A percentile compares a stretch with the other conserved stretches of the same genome.
Evolutionary conservation across 805 yeast genomes (phyloP).

Genomic region (Nakazawaea populi): DNA sequence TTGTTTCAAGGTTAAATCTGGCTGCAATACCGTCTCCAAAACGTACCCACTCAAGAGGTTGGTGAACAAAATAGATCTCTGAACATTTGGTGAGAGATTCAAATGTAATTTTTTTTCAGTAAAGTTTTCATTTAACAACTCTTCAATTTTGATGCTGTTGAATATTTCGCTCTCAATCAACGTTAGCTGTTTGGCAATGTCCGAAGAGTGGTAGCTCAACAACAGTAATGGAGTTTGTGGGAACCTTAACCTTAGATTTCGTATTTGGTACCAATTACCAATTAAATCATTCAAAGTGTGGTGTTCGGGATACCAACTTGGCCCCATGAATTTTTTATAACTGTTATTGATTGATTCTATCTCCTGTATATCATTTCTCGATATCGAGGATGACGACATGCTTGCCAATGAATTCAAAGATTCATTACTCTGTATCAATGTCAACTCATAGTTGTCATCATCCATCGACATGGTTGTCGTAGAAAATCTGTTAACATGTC

Average conservation of each 20-base stretch:
- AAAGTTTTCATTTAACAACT: slow-evolving; percentile 59
- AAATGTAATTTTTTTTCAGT: slow-evolving; percentile 53
- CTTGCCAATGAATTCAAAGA: slow-evolving; percentile 8
- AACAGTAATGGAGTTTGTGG: slow-evolving; percentile 46
- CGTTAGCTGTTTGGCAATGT: slow-evolving; percentile 72
- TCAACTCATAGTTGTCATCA: slow-evolving; percentile 8
- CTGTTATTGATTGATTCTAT: not conserved
- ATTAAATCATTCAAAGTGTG: slow-evolving; percentile 29
- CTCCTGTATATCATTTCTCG: slow-evolving; percentile 3
- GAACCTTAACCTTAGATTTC: slow-evolving; percentile 54
- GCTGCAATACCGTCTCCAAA: slow-evolving; percentile 59
- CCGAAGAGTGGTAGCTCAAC: slow-evolving; percentile 60
- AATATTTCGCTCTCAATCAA: slow-evolving; percentile 65
- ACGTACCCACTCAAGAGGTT: slow-evolving; percentile 70
- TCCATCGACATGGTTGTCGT: slow-evolving; percentile 4
- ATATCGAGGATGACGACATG: slow-evolving; percentile 1
- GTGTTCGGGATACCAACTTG: slow-evolving; percentile 10
- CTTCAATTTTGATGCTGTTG: slow-evolving; percentile 57
- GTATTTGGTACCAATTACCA: slow-evolving; percentile 41
- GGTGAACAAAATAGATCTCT: slow-evolving; percentile 58
- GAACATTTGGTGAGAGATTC: slow-evolving; percentile 57
- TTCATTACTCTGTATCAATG: slow-evolving; percentile 8
- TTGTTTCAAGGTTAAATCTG: slow-evolving; percentile 38
- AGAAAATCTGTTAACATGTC: slow-evolving; percentile 4
- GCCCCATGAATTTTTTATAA: slow-evolving; percentile 2